Percentiles rank a stretch among this genome's conserved stretches.
Conservation (phyloP, 2,329 filamentous ascomycete species). For the Colletotrichum australisinense region DNA sequence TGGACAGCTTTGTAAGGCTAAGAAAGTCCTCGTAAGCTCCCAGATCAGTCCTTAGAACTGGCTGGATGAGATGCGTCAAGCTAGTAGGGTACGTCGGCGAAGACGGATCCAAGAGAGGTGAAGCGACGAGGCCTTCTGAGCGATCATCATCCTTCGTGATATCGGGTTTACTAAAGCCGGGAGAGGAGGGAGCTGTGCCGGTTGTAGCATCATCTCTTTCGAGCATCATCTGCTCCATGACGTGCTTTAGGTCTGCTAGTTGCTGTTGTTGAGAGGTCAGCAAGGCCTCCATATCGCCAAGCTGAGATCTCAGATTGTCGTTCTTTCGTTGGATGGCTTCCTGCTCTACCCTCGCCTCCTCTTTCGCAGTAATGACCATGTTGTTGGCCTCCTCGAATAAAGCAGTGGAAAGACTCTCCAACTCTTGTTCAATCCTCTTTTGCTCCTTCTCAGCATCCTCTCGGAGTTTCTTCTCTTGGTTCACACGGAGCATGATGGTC, state of each 20-base stretch:
- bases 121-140: conserved; percentile 48
- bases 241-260: conserved; percentile 87
- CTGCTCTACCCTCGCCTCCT: conserved; percentile 87
- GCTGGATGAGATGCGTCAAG: conserved; percentile 85
- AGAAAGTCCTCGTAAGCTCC: conserved; percentile 87
- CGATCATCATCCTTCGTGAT: conserved; percentile 56
- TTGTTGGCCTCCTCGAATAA: conserved; percentile 99
- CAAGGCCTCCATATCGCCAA: conserved; percentile 87
- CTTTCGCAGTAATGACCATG: conserved; percentile 94
- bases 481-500: conserved; percentile 66
- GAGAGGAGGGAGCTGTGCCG: conserved; percentile 85
- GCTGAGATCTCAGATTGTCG: conserved; percentile 85
- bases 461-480: conserved; percentile 75
- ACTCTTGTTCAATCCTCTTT: conserved; percentile 89
- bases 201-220: conserved; percentile 79
- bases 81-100: conserved; percentile 72
- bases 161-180: conserved; percentile 79
- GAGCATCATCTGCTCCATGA: conserved; percentile 87
- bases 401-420: conserved; percentile 89
- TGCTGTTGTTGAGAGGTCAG: conserved; percentile 94
- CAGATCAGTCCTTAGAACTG: conserved; percentile 85
- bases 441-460: conserved; percentile 80
- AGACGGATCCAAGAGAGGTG: conserved; percentile 55
- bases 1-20: conserved; percentile 77
- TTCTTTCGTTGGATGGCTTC: conserved; percentile 86